Evolutionary conservation across 768 basidiomycete genomes (phyloP).

Genomic region (Auricularia sp.): DNA sequence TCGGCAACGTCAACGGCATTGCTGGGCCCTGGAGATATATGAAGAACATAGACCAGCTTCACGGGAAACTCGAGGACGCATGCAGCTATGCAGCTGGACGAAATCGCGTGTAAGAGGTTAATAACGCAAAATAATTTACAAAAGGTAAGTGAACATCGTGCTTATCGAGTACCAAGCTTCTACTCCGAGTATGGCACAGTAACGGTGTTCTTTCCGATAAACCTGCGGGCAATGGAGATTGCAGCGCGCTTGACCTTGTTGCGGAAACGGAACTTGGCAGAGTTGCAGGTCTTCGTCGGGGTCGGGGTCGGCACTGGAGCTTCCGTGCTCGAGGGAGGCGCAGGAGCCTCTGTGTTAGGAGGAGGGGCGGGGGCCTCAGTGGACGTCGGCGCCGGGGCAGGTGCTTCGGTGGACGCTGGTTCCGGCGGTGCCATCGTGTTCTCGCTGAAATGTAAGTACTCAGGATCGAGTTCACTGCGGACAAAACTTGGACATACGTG

Average conservation of each 20-base stretch:
- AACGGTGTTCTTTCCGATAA: neutral
- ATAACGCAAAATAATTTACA: neutral
- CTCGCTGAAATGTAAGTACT: neutral
- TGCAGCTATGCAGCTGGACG: neutral
- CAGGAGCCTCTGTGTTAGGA: neutral
- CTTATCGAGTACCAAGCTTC: neutral
- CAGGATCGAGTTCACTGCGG: neutral
- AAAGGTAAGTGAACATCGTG: neutral
- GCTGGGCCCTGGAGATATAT: no score
- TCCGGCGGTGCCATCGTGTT: neutral
- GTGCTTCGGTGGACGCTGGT: neutral
- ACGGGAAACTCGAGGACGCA: neutral
- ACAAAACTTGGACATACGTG: neutral
- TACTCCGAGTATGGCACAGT: neutral
- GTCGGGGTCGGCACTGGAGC: neutral
- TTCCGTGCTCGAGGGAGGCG: neutral
- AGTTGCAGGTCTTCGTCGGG: neutral
- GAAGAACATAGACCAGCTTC: no score
- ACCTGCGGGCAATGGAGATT: neutral
- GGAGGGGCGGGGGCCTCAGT: neutral
- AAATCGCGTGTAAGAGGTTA: neutral
- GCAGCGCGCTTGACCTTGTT: conserved; percentile 1
- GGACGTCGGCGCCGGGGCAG: neutral
- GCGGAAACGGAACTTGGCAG: conserved; percentile 2
- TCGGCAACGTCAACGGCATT: no score